A percentile compares a stretch with the other conserved stretches of the same genome.
Evolutionary conservation across 2,329 filamentous ascomycete species (phyloP).

Genomic region (Penicillium sp.): DNA sequence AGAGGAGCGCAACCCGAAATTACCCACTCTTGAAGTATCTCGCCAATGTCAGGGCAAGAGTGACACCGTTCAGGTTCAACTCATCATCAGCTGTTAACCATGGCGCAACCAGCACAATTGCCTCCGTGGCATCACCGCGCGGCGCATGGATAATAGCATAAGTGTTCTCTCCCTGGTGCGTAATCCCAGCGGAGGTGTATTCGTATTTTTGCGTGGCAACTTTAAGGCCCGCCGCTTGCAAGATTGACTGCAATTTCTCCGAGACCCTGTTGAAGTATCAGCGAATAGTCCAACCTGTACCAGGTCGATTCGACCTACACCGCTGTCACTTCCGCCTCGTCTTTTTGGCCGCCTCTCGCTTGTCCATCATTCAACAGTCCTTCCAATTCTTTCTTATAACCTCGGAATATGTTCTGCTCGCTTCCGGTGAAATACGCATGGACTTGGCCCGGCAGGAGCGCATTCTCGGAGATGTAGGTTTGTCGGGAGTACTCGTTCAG

Average conservation of each 20-base stretch:
- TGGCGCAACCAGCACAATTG: slow-evolving; percentile 85
- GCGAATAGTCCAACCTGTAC: slow-evolving; percentile 9
- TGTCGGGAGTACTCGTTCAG: slow-evolving; percentile 85
- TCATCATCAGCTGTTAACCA: slow-evolving; percentile 79
- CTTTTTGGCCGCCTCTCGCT: slow-evolving; percentile 31
- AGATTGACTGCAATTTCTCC: slow-evolving; percentile 70
- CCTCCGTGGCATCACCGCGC: slow-evolving; percentile 92
- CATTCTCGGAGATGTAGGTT: slow-evolving; percentile 98
- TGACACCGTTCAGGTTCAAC: slow-evolving; percentile 82
- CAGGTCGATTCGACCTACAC: slow-evolving; percentile 25
- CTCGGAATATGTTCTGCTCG: slow-evolving; percentile 91
- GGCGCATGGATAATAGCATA: slow-evolving; percentile 94
- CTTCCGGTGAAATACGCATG: slow-evolving; percentile 97
- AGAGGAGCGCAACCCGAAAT: slow-evolving; percentile 18
- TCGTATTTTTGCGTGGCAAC: slow-evolving; percentile 84
- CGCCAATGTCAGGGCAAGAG: slow-evolving; percentile 79
- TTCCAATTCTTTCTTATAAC: slow-evolving; percentile 81
- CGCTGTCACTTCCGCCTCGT: slow-evolving; percentile 27
- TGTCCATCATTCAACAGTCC: slow-evolving; percentile 36
- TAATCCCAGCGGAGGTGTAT: slow-evolving; percentile 74
- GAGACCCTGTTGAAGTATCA: slow-evolving; percentile 51
- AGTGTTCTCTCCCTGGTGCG: slow-evolving; percentile 78
- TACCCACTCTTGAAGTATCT: slow-evolving; percentile 83
- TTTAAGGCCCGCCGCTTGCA: slow-evolving; percentile 79
- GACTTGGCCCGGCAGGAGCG: slow-evolving; percentile 89